A percentile compares a stretch with the other conserved stretches of the same genome.
These are phyloP conservation scores for Fusarium stilboides DNA, from an alignment of 2,329 filamentous ascomycete species.

Conservation along the genomic window DNA sequence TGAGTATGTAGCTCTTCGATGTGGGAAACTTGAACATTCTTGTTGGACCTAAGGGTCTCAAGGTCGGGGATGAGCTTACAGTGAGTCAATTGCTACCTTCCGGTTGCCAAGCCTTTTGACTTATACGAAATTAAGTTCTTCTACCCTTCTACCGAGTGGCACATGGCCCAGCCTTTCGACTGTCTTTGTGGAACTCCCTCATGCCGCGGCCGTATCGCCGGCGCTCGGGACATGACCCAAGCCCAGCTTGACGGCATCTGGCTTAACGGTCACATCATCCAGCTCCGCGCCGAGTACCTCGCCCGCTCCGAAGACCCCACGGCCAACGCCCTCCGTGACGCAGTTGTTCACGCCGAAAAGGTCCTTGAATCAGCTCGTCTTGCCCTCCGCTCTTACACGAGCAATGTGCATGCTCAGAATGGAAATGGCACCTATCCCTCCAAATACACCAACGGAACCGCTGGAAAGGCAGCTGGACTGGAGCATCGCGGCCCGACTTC, in stretches of 20 bases:
- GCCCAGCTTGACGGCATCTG: constrained; percentile 71
- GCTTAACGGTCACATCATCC: constrained; percentile 73
- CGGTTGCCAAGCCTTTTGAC: not conserved
- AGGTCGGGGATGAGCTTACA: constrained; percentile 71
- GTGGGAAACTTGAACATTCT: constrained; percentile 70
- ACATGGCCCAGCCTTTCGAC: constrained; percentile 79
- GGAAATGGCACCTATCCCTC: constrained; percentile 30
- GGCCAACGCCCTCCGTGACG: constrained; percentile 59
- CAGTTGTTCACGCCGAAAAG: constrained; percentile 63
- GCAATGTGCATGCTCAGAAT: constrained; percentile 28
- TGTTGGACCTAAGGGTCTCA: constrained; percentile 70
- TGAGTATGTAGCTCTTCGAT: constrained; percentile 70
- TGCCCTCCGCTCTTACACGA: constrained; percentile 60
- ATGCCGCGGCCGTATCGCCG: constrained; percentile 74
- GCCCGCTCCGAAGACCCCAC: constrained; percentile 56
- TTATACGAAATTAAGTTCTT: constrained; percentile 68
- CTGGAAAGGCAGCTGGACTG: constrained; percentile 45
- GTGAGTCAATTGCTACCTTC: constrained; percentile 49
- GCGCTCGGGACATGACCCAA: constrained; percentile 72
- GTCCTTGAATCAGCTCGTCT: constrained; percentile 62
- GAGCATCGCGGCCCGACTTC: constrained; percentile 65
- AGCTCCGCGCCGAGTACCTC: constrained; percentile 64
- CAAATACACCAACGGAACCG: constrained; percentile 45
- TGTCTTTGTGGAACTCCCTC: constrained; percentile 72
- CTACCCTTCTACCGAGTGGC: constrained; percentile 82